Evolutionary conservation across 148 eudicot species (phyloP).

Genomic region (Fagopyrum esculentum): DNA sequence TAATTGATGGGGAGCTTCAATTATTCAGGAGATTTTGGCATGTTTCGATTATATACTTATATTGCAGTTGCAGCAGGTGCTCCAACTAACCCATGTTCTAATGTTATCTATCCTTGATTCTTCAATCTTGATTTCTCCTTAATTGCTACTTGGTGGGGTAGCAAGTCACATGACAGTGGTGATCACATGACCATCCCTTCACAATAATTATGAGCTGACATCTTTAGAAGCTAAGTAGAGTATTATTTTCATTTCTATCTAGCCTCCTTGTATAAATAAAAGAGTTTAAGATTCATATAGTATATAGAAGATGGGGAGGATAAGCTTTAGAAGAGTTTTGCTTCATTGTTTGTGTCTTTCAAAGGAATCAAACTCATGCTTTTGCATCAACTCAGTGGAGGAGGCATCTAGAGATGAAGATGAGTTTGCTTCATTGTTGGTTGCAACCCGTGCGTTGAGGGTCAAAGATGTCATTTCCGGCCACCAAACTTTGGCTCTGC

Average conservation of each 20-base stretch:
- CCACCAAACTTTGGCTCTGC: constrained; percentile 68
- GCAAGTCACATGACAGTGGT: constrained; percentile 7
- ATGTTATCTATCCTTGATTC: constrained; percentile 2
- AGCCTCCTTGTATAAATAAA: background rate
- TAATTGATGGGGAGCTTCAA: constrained; percentile 5
- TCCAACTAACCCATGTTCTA: constrained; percentile 4
- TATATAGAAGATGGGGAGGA: constrained; percentile 34
- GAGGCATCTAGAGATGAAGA: constrained; percentile 42
- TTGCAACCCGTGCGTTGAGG: constrained; percentile 33
- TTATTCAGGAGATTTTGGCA: constrained; percentile 10
- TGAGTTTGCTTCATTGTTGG: constrained; percentile 20
- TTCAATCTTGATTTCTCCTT: background rate
- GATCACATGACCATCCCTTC: constrained; percentile 5
- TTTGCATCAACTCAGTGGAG: constrained; percentile 48
- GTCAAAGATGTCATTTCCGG: constrained; percentile 54
- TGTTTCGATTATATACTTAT: background rate
- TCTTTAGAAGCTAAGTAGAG: background rate
- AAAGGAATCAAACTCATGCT: constrained; percentile 57
- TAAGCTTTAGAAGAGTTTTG: constrained; percentile 54
- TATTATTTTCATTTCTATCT: background rate
- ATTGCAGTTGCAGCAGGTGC: too few species aligned
- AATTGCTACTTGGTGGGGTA: too few species aligned
- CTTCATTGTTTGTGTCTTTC: constrained; percentile 49
- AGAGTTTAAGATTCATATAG: background rate
- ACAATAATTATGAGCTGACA: background rate